Evolutionary conservation across 176 grass and related monocot genomes (phyloP).

Genomic region (Ananas comosus): DNA sequence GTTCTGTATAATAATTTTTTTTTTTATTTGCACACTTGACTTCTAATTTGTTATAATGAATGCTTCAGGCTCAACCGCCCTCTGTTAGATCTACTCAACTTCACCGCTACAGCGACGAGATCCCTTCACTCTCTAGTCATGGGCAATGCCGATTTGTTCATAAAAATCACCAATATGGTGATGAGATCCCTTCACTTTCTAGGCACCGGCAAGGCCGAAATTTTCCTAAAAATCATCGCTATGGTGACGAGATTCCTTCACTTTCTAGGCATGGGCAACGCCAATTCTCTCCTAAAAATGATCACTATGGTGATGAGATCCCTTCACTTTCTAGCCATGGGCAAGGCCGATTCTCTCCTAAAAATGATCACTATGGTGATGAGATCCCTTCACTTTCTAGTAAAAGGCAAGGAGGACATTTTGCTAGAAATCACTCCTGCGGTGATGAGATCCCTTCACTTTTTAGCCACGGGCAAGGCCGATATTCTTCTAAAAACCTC

Average conservation of each 20-base stretch:
- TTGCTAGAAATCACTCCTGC: not conserved
- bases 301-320: not conserved
- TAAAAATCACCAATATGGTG: not conserved
- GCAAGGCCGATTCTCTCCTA: not conserved
- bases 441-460: not conserved
- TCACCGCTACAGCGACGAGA: not conserved
- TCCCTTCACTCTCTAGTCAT: not conserved
- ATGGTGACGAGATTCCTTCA: not conserved
- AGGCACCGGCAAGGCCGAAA: not conserved
- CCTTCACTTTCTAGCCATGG: not conserved
- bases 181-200: not conserved
- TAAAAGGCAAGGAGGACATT: not conserved
- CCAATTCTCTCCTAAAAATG: too few relatives aligned
- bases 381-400: too few relatives aligned
- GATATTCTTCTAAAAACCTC: not conserved
- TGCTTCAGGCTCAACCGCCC: not conserved
- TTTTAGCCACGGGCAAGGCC: not conserved
- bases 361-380: too few relatives aligned
- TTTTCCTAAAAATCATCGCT: not conserved
- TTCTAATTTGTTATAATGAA: not conserved
- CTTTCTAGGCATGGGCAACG: not conserved
- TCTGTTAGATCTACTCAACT: not conserved
- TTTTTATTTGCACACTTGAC: not conserved
- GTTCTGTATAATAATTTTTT: not conserved
- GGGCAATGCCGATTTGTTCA: not conserved